Percentiles rank a stretch among this genome's conserved stretches.
phyloP scores from a whole-genome alignment of 2,329 filamentous ascomycete genomes.

The Lizonia empirigonia region DNA sequence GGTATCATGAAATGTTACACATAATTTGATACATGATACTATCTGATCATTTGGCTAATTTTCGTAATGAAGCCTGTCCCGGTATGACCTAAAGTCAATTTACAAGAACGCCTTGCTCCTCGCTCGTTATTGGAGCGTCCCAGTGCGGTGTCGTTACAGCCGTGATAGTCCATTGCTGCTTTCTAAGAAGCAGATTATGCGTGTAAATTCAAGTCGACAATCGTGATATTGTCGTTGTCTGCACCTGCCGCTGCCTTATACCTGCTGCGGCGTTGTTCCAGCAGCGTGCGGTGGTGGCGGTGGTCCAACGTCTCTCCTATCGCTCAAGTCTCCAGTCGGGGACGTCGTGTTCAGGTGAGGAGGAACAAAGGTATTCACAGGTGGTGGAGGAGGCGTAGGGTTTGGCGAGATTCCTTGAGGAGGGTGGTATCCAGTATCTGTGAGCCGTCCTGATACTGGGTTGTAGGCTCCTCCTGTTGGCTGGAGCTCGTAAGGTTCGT shows the following conservation, averaged over 20 bases:
- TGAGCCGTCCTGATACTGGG: slow-evolving; percentile 39
- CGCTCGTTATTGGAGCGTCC: slow-evolving; percentile 4
- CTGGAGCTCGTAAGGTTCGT: slow-evolving; percentile 46
- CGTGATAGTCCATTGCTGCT: slow-evolving; percentile 11
- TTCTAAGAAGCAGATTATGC: slow-evolving; percentile 2
- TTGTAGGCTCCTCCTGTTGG: slow-evolving; percentile 38
- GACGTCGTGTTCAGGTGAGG: slow-evolving; percentile 20
- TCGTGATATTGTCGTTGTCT: background rate
- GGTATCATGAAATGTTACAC: slow-evolving; percentile 5
- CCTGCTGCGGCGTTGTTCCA: slow-evolving; percentile 37
- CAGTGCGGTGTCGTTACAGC: slow-evolving; percentile 17
- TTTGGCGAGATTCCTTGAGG: slow-evolving; percentile 37
- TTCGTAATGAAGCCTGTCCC: slow-evolving; percentile 1
- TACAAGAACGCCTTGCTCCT: slow-evolving; percentile 18
- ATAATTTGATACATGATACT: slow-evolving; percentile 12
- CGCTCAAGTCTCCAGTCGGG: slow-evolving; percentile 39
- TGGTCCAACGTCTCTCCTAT: slow-evolving; percentile 31
- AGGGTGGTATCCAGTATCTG: slow-evolving; percentile 46
- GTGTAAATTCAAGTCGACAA: slow-evolving; percentile 5
- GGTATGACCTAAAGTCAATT: slow-evolving; percentile 3
- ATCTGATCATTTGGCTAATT: background rate
- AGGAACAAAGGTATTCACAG: slow-evolving; percentile 17
- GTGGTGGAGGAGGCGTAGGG: slow-evolving; percentile 41
- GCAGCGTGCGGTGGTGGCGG: slow-evolving; percentile 38
- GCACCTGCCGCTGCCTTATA: slow-evolving; percentile 18